Conservation (phyloP, 129 eudicot species). For the Sambucus nigra region DNA sequence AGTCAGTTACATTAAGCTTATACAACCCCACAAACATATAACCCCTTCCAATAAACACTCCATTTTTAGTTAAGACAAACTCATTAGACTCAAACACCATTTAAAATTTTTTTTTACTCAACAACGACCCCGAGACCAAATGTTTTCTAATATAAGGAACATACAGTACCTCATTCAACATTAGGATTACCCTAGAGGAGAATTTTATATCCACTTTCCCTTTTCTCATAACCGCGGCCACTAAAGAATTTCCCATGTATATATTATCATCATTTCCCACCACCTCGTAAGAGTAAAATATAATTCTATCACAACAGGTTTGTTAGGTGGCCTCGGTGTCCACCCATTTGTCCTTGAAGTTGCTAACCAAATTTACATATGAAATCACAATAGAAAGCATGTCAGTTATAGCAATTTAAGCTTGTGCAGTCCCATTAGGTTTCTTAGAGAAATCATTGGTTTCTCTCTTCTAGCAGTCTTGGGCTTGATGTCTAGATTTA, state of each 20-base stretch:
- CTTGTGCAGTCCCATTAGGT: background rate
- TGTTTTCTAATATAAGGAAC: background rate
- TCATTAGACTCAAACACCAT: background rate
- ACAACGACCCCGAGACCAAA: background rate
- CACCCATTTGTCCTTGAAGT: background rate
- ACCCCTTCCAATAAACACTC: background rate
- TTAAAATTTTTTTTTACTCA: background rate
- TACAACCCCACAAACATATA: background rate
- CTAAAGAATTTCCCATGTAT: too few relatives aligned
- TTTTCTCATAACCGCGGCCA: background rate
- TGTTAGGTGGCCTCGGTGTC: background rate
- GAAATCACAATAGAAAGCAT: background rate
- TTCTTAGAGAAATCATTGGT: too few relatives aligned
- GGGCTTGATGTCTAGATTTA: too few relatives aligned
- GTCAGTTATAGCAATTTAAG: too few relatives aligned
- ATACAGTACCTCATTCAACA: background rate
- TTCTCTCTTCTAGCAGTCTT: too few relatives aligned
- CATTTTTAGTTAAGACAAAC: background rate
- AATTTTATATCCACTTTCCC: background rate
- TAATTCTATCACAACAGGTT: background rate
- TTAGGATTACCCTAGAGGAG: background rate
- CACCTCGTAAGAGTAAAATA: too few relatives aligned
- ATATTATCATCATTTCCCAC: too few relatives aligned
- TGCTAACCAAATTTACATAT: background rate
- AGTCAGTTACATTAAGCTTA: background rate